These are phyloP conservation scores for Mycena vitilis DNA, from an alignment of 768 basidiomycete species.

Conservation along the genomic window DNA sequence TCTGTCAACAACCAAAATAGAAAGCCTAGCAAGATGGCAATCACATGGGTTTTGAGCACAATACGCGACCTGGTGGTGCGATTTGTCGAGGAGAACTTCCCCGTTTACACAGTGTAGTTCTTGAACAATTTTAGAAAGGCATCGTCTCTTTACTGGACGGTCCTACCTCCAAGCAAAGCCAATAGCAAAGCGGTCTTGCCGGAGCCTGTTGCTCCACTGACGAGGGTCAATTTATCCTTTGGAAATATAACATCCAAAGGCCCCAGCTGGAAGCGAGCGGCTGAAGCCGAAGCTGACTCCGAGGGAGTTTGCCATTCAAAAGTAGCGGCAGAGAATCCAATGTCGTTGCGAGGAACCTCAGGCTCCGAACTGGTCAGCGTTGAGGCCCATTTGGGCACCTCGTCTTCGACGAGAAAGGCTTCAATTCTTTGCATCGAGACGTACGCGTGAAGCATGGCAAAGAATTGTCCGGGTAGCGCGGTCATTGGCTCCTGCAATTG, in stretches of 20 bases:
- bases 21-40: too few relatives aligned
- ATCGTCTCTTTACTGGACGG: slow-evolving; percentile 12
- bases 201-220: slow-evolving; percentile 75
- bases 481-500: slow-evolving; percentile 78
- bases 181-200: slow-evolving; percentile 76
- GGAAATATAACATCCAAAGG: slow-evolving; percentile 72
- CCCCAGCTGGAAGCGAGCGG: slow-evolving; percentile 64
- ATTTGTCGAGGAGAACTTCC: slow-evolving; percentile 65
- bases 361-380: slow-evolving; percentile 57
- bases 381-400: slow-evolving; percentile 84
- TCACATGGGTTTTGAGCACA: slow-evolving; percentile 75
- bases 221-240: slow-evolving; percentile 63
- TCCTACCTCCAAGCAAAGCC: slow-evolving; percentile 74
- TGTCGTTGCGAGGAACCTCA: slow-evolving; percentile 39
- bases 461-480: slow-evolving; percentile 69
- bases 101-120: slow-evolving; percentile 73
- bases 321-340: slow-evolving; percentile 66
- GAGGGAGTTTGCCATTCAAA: slow-evolving; percentile 67
- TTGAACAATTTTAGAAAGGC: slow-evolving; percentile 38
- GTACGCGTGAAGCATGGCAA: slow-evolving; percentile 74
- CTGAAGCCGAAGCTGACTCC: slow-evolving; percentile 41
- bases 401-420: slow-evolving; percentile 75
- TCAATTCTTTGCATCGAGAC: slow-evolving; percentile 89
- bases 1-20: too few relatives aligned
- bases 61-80: slow-evolving; percentile 71